Evolutionary conservation across 192 early-diverging fungal species (phyloP).

Genomic region (Ramicandelaber brevisporus): DNA sequence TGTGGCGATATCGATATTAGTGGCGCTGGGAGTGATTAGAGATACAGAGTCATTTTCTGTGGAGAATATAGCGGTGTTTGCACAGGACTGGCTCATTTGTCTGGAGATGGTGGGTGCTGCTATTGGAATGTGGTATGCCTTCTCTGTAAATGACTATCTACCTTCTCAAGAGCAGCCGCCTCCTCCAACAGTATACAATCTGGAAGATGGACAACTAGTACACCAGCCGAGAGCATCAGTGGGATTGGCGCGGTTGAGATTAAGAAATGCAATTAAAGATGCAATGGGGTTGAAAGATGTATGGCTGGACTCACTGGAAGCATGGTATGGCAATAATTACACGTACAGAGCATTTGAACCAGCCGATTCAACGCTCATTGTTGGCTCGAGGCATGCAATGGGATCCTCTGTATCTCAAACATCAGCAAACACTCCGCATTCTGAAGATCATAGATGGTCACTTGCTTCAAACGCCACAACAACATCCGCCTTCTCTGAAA

Average conservation of each 20-base stretch:
- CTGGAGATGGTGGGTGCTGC: conserved; percentile 72
- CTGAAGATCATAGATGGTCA: background rate
- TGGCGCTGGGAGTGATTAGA: conserved; percentile 41
- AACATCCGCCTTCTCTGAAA: background rate
- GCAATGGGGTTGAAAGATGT: conserved; percentile 65
- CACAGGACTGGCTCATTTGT: conserved; percentile 81
- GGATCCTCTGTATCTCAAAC: conserved; percentile 3
- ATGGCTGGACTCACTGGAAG: conserved; percentile 48
- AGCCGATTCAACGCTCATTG: conserved; percentile 31
- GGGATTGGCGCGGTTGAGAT: conserved; percentile 45
- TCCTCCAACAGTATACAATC: too few species aligned
- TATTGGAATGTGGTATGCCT: conserved; percentile 54
- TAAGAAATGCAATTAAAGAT: conserved; percentile 56
- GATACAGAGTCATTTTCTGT: conserved; percentile 26
- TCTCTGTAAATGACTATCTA: conserved; percentile 58
- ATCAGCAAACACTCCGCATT: conserved; percentile 2
- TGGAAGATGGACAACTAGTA: too few species aligned
- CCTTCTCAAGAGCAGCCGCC: conserved; percentile 33
- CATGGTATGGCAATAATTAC: conserved; percentile 49
- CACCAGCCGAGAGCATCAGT: too few species aligned
- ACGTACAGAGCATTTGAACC: conserved; percentile 58
- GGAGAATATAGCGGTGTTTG: conserved; percentile 45
- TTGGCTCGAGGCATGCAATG: conserved; percentile 7
- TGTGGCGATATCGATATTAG: conserved; percentile 54
- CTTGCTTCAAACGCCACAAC: background rate